phyloP scores from a whole-genome alignment of 352 stramenopile species.

The Phytophthora colocasiae region DNA sequence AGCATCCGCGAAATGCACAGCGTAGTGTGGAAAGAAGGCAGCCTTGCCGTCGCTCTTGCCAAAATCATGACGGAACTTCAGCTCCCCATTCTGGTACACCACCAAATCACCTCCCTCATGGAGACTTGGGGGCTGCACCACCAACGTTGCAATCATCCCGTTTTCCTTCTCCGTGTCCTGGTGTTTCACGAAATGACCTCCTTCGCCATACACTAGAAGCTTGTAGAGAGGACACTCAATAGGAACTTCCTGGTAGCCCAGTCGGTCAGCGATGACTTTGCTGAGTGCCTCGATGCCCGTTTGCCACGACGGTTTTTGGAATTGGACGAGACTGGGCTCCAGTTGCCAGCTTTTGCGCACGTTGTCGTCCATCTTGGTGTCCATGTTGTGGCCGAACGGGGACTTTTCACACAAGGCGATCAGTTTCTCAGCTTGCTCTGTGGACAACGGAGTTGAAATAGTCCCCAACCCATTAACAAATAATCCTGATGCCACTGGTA shows the following conservation, averaged over 20 bases:
- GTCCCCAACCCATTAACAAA: constrained; percentile 16
- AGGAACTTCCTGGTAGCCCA: constrained; percentile 22
- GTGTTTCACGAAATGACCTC: constrained; percentile 51
- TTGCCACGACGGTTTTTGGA: constrained; percentile 25
- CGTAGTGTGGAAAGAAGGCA: constrained; percentile 21
- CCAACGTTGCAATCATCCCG: constrained; percentile 58
- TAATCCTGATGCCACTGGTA: constrained; percentile 11
- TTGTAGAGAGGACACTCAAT: constrained; percentile 45
- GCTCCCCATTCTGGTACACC: constrained; percentile 12
- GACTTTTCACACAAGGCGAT: constrained; percentile 32
- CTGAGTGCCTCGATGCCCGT: constrained; percentile 15
- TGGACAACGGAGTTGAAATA: constrained; percentile 13
- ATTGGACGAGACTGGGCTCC: constrained; percentile 6
- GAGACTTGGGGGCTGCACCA: constrained; percentile 41
- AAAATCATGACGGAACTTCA: constrained; percentile 29
- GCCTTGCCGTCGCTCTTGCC: constrained; percentile 19
- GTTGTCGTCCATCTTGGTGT: constrained; percentile 30
- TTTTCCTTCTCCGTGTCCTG: constrained; percentile 63
- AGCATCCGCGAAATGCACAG: constrained; percentile 35
- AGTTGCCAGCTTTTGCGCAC: constrained; percentile 33
- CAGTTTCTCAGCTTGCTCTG: constrained; percentile 18
- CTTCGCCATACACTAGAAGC: constrained; percentile 52
- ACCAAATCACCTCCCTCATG: constrained; percentile 30
- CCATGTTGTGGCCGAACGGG: constrained; percentile 18
- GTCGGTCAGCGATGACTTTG: constrained; percentile 3